A percentile compares a stretch with the other conserved stretches of the same genome.
phyloP scores from a whole-genome alignment of 441 rosid species.

The Rhodomyrtus psidioides region DNA sequence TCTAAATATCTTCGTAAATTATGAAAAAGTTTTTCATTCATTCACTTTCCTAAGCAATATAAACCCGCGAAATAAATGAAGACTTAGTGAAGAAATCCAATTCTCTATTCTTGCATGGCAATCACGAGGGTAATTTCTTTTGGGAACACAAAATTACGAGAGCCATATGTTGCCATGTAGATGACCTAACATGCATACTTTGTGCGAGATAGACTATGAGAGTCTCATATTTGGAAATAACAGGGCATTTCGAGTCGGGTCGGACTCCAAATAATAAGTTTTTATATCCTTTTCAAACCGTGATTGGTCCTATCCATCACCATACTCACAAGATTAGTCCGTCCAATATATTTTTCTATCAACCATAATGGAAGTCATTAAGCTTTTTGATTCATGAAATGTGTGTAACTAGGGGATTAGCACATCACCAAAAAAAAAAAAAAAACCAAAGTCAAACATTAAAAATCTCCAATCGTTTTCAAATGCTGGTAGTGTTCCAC shows the following conservation, averaged over 20 bases:
- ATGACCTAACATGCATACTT: not conserved
- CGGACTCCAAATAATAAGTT: not conserved
- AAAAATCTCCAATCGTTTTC: not conserved
- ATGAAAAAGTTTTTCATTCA: no score
- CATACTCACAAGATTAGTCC: not conserved
- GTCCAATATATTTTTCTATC: not conserved
- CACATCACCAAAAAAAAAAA: not conserved
- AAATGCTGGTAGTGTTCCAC: not conserved
- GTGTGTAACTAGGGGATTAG: not conserved
- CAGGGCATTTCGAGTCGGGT: no score
- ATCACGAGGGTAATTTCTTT: not conserved
- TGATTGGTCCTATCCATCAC: not conserved
- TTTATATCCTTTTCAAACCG: not conserved
- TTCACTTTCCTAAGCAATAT: no score
- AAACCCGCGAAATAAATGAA: no score
- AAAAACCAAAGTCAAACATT: not conserved
- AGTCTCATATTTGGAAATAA: not conserved
- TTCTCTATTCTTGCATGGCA: not conserved
- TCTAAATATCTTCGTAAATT: no score
- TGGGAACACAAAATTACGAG: not conserved
- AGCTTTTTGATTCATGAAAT: not conserved
- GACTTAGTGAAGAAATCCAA: not conserved
- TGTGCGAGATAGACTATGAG: no score
- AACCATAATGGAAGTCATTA: not conserved
- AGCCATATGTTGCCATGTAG: not conserved